Evolutionary conservation across 1,139 yeast genomes (phyloP).

Genomic region (Nakaseomyces kungkrabaensis): DNA sequence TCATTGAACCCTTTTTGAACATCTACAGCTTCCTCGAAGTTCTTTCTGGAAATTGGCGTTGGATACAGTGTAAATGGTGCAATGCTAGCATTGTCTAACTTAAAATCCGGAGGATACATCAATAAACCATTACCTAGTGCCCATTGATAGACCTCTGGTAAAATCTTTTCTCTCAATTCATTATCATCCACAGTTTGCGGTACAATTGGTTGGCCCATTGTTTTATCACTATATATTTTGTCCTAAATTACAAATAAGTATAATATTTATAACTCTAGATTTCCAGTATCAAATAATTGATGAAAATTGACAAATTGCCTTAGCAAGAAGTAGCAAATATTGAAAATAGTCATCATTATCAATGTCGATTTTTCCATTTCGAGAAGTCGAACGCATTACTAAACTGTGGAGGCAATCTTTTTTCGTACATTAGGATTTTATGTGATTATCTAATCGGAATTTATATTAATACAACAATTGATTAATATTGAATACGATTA

Average conservation of each 20-base stretch:
- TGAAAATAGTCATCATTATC: too few relatives aligned
- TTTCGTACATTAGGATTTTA: neutral
- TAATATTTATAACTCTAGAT: too few relatives aligned
- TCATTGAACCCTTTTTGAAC: slow-evolving; percentile 68
- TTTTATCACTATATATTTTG: neutral
- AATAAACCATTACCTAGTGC: slow-evolving; percentile 66
- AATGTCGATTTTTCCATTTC: too few relatives aligned
- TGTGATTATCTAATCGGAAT: too few relatives aligned
- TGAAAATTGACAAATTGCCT: too few relatives aligned
- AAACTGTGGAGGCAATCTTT: neutral
- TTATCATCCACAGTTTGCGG: slow-evolving; percentile 13
- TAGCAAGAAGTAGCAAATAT: too few relatives aligned
- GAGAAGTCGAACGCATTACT: too few relatives aligned
- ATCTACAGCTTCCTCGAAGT: slow-evolving; percentile 54
- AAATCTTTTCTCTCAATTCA: slow-evolving; percentile 18
- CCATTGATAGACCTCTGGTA: slow-evolving; percentile 60
- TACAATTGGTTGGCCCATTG: neutral
- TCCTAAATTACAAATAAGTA: too few relatives aligned
- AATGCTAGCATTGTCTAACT: slow-evolving; percentile 36
- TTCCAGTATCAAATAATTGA: too few relatives aligned
- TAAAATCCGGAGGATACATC: slow-evolving; percentile 59
- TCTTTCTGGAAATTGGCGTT: slow-evolving; percentile 66
- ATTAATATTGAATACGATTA: too few relatives aligned
- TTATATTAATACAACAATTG: too few relatives aligned
- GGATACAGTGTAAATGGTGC: slow-evolving; percentile 91